Evolutionary conservation across 331 rosid genomes (phyloP).

Genomic region (Acacia concinna): DNA sequence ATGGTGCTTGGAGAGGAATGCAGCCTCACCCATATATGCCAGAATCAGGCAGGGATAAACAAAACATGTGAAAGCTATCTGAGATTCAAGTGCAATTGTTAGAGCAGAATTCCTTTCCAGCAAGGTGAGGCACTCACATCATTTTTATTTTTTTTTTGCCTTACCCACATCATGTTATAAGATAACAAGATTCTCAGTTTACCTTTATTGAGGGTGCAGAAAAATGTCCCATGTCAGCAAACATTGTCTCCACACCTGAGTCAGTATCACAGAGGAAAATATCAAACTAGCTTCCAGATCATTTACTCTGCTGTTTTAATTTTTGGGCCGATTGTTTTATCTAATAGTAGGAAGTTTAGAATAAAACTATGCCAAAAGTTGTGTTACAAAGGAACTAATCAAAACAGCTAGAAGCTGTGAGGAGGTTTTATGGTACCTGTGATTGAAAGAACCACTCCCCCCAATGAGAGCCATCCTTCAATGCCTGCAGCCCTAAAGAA

Average conservation of each 20-base stretch:
- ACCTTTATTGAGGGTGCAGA: slow-evolving; percentile 79
- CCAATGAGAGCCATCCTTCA: slow-evolving; percentile 74
- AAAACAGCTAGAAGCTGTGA: too few species aligned
- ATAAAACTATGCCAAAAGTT: too few species aligned
- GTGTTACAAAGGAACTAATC: too few species aligned
- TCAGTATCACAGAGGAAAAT: slow-evolving; percentile 35
- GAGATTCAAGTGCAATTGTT: slow-evolving; percentile 37
- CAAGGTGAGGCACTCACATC: neutral
- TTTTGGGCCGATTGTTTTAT: neutral
- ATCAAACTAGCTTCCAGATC: slow-evolving; percentile 32
- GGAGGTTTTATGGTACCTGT: slow-evolving; percentile 48
- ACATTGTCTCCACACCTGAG: slow-evolving; percentile 85
- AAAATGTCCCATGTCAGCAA: slow-evolving; percentile 80
- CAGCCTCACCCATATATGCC: slow-evolving; percentile 86
- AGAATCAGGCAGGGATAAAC: slow-evolving; percentile 74
- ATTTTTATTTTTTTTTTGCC: too few species aligned
- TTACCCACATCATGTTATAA: neutral
- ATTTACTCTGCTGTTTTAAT: slow-evolving; percentile 18
- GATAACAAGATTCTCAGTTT: slow-evolving; percentile 6
- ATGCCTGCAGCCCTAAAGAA: slow-evolving; percentile 50
- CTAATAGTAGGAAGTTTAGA: too few species aligned
- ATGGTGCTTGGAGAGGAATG: slow-evolving; percentile 75
- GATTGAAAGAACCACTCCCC: slow-evolving; percentile 74
- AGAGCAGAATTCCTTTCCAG: slow-evolving; percentile 15
- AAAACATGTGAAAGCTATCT: slow-evolving; percentile 75